Evolutionary conservation across 306 rosid genomes (phyloP).

Genomic region (Heteromeles arbutifolia): DNA sequence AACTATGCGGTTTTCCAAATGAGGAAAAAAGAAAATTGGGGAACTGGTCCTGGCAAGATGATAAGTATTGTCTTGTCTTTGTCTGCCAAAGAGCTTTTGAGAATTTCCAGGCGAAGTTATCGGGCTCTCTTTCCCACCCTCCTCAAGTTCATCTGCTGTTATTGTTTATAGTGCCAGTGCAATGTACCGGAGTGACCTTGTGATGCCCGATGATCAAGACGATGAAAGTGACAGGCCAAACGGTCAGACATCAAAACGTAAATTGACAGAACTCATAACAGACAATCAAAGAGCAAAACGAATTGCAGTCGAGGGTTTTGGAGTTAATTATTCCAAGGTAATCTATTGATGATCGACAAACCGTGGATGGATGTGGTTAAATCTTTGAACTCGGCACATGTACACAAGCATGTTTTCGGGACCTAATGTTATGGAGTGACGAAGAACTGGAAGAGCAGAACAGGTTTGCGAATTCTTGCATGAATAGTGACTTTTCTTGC

Average conservation of each 20-base stretch:
- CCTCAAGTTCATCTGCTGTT: conserved; percentile 47
- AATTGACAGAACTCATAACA: conserved; percentile 36
- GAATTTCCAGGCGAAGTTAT: no score
- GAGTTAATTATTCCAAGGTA: conserved; percentile 36
- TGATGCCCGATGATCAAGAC: conserved; percentile 62
- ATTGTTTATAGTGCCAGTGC: conserved; percentile 95
- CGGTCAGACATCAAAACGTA: conserved; percentile 39
- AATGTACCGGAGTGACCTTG: conserved; percentile 80
- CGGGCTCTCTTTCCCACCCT: conserved; percentile 53
- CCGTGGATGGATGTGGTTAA: conserved; percentile 81
- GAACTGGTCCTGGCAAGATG: no score
- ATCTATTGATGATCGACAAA: conserved; percentile 67
- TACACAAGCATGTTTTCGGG: conserved; percentile 84
- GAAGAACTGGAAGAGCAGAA: no score
- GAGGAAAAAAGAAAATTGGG: no score
- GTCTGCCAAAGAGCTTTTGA: no score
- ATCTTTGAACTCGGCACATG: conserved; percentile 61
- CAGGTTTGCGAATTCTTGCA: no score
- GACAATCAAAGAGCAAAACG: conserved; percentile 34
- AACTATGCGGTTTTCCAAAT: no score
- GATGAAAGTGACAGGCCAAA: conserved; percentile 35
- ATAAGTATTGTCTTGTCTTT: no score
- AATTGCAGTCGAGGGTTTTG: conserved; percentile 33
- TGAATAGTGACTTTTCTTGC: no score
- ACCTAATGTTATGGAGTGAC: conserved; percentile 23